Base-by-base conservation (phyloP, 1,284 basidiomycete species). In the Puccinia hordei region DNA sequence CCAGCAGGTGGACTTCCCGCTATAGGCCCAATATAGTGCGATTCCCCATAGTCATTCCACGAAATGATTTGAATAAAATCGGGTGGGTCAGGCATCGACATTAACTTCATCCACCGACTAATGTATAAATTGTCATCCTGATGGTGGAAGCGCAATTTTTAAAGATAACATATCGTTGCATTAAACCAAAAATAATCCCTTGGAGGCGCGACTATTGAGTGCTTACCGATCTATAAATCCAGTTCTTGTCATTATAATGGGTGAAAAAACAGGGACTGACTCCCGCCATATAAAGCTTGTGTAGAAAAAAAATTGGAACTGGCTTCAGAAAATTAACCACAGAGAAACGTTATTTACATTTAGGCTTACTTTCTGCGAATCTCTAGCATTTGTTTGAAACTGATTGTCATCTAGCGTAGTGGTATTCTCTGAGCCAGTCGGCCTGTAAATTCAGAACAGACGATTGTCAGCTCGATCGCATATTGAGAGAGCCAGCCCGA, bases 121-220 rank as follows among this genome's bases (percentile, higher is more conserved):
- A 80, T 80, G 38, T 73, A 80, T 41, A 80, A 55, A 73, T 80
- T 57, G 22, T 80, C 77, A 73, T 80, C 69, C 77, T 80, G 15
- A 10, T 53, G 3, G 30, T 49, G 35, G n/a, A 53, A 38, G 49
- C 13, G 27, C 17, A 15, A 53, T 69, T 68, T 41, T 41, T 30
- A n/a, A 30, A n/a, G 61, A 65, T 24, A 9, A 38, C 53, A 5
- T 57, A 4, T 41, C 27, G 53, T 6, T 57, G 5, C 53, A 57
- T 22, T 57, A 15, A 57, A 57, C 27, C n/a, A 27, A 22, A 5
- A 6, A 22, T n/a, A 19, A 6, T 8, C 53, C 53, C 53, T 33
- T 63, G 38, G 13, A 30, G 24, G 30, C 27, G 24, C 30, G 33
- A 33, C 8, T 59, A 13, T 3, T 35, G 35, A 59, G 22, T 24